Base-by-base conservation (phyloP, 768 basidiomycete species). In the Chalciporus pseudorubinellus region DNA sequence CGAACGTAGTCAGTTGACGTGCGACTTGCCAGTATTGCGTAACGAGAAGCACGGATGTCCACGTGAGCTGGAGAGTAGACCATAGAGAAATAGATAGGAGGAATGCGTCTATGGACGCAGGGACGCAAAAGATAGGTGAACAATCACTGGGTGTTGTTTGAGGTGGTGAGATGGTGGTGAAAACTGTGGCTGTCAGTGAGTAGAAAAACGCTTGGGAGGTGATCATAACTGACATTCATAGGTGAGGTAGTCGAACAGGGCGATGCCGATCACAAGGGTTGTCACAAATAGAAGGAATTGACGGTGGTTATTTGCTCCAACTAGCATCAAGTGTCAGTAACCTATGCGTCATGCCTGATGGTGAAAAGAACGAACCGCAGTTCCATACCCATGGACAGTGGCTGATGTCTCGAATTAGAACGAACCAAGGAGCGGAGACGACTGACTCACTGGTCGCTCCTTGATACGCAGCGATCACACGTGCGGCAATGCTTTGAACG, bases 331-430 rank as follows among this genome's bases (percentile, higher is more conserved):
- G 50, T 20, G 19, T 65, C 13, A 52, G 38, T 38, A 8, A 18
- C 19, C 10, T 28, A 26, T n/a, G 40, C 40, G 13, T 29, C 28
- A 18, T 16, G 21, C 7, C 2, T 26, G n/a, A 13, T n/a, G 8
- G 54, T 31, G 34, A 29, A 51, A 36, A 46, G 10, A 28, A 70
- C 87, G 22, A 65, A 92, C 92, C 84, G 67, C 95, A 98, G 70
- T 98, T 98, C 95, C 95, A 99, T 14, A 98, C 86, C 97, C 97
- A 99, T 2, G 95, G 97, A 60, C 97, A 98, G 61, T 99, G 95
- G 61, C 94, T 95, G 42, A 24, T 39, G 41, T 24, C 41, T 12
- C 24, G 43, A 29, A 22, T 64, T n/a, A 58, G 46, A 44, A 34
- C 12, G 14, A 8, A 46, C 26, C 3, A 3, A 48, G 4, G 19